Evolutionary conservation across 2,329 filamentous ascomycete species (phyloP).

Genomic region (Xenoacremonium recifei): DNA sequence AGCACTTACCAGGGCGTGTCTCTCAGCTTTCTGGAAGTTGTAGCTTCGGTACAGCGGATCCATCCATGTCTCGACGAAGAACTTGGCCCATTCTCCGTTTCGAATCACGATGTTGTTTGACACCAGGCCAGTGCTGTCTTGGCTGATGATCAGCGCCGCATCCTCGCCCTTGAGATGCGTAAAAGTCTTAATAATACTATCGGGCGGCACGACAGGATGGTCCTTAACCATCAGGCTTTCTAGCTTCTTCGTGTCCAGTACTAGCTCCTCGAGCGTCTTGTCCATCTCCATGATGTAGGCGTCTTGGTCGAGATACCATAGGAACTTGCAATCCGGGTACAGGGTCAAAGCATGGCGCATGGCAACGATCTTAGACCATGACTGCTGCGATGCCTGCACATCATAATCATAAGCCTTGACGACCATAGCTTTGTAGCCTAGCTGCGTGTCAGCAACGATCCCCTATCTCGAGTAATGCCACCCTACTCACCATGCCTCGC

Average conservation of each 20-base stretch:
- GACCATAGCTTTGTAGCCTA: conserved; percentile 86
- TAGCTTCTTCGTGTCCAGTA: conserved; percentile 66
- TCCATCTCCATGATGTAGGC: conserved; percentile 85
- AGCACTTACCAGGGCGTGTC: conserved; percentile 77
- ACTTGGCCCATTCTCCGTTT: conserved; percentile 87
- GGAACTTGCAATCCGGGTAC: conserved; percentile 72
- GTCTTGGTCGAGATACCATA: conserved; percentile 86
- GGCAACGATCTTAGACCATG: conserved; percentile 80
- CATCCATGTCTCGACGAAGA: conserved; percentile 93
- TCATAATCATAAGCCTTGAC: conserved; percentile 75
- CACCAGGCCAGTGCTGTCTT: conserved; percentile 78
- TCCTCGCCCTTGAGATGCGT: conserved; percentile 73
- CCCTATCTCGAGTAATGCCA: neutral
- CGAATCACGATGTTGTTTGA: conserved; percentile 76
- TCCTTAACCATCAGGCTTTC: conserved; percentile 82
- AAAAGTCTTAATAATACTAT: conserved; percentile 96
- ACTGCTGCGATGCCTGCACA: conserved; percentile 55
- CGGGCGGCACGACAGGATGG: conserved; percentile 83
- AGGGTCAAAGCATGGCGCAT: conserved; percentile 84
- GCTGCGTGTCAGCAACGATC: conserved; percentile 7
- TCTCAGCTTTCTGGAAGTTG: conserved; percentile 94
- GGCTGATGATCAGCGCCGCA: conserved; percentile 78
- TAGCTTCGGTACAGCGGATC: conserved; percentile 91
- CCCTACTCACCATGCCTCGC: conserved; percentile 72
- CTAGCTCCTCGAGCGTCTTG: conserved; percentile 65